Evolutionary conservation across 768 basidiomycete species (phyloP).

Genomic region (Hygrophoropsis aurantiaca): DNA sequence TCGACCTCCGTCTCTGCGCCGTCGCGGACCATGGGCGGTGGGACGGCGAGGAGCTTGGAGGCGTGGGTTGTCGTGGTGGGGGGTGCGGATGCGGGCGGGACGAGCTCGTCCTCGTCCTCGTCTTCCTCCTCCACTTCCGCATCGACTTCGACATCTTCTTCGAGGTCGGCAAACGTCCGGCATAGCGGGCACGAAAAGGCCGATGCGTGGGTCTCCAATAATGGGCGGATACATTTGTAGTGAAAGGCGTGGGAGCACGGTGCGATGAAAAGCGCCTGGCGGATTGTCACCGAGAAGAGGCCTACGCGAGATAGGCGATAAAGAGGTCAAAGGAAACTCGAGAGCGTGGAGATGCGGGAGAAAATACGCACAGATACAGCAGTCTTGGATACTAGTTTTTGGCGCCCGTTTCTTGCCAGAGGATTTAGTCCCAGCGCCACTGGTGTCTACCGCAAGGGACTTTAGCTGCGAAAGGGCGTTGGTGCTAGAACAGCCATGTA

Average conservation of each 20-base stretch:
- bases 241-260: slow-evolving; percentile 97
- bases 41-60: slow-evolving; percentile 18
- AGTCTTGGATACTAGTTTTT: slow-evolving; percentile 66
- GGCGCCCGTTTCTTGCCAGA: slow-evolving; percentile 27
- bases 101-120: slow-evolving; percentile 8
- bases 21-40: slow-evolving; percentile 22
- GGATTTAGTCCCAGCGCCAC: slow-evolving; percentile 10
- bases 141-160: slow-evolving; percentile 89
- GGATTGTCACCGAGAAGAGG: slow-evolving; percentile 87
- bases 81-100: neutral
- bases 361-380: slow-evolving; percentile 80
- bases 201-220: slow-evolving; percentile 85
- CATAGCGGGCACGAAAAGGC: slow-evolving; percentile 96
- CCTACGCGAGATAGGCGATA: slow-evolving; percentile 29
- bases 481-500: slow-evolving; percentile 42
- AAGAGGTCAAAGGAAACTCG: slow-evolving; percentile 1
- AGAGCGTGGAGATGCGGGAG: slow-evolving; percentile 3
- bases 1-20: slow-evolving; percentile 36
- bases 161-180: slow-evolving; percentile 91
- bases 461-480: slow-evolving; percentile 81
- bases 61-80: neutral
- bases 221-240: slow-evolving; percentile 94
- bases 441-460: slow-evolving; percentile 51
- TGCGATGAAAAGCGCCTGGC: slow-evolving; percentile 95
- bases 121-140: slow-evolving; percentile 31